phyloP scores from a whole-genome alignment of 1,284 basidiomycete species.

The Trichosporon sp. region DNA sequence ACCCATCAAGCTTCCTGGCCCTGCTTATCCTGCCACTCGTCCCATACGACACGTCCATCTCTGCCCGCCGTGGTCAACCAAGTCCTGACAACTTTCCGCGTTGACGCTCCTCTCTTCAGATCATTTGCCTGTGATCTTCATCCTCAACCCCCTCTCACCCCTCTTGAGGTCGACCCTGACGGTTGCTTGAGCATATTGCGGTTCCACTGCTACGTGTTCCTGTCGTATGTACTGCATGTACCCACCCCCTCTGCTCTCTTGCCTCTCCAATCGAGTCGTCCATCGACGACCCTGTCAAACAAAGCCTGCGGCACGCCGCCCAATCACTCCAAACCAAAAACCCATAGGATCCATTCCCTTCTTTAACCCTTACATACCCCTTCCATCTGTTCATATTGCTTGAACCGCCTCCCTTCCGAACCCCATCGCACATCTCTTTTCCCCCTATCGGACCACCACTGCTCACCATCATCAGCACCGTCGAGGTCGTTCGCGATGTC shows the following conservation, averaged over 20 bases:
- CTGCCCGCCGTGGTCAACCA: neutral
- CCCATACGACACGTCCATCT: neutral
- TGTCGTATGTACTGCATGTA: neutral
- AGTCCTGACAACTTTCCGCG: neutral
- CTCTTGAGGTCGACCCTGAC: neutral
- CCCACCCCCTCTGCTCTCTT: neutral
- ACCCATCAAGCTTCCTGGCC: neutral
- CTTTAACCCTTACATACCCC: neutral
- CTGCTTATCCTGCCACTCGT: neutral
- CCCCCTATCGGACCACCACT: neutral
- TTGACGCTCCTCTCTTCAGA: neutral
- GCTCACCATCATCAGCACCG: neutral
- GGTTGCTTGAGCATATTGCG: neutral
- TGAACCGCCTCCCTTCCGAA: neutral
- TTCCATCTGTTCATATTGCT: neutral
- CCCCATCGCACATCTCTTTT: neutral
- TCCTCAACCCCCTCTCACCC: neutral
- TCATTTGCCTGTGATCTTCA: neutral
- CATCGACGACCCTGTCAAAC: neutral
- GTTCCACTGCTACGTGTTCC: neutral
- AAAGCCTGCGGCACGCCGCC: neutral
- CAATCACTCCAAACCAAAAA: neutral
- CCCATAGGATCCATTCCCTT: neutral
- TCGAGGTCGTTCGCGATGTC: conserved; percentile 3
- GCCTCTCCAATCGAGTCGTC: neutral